Base-by-base conservation (phyloP, 345 rosid species). In the Gossypium ekmanianum region DNA sequence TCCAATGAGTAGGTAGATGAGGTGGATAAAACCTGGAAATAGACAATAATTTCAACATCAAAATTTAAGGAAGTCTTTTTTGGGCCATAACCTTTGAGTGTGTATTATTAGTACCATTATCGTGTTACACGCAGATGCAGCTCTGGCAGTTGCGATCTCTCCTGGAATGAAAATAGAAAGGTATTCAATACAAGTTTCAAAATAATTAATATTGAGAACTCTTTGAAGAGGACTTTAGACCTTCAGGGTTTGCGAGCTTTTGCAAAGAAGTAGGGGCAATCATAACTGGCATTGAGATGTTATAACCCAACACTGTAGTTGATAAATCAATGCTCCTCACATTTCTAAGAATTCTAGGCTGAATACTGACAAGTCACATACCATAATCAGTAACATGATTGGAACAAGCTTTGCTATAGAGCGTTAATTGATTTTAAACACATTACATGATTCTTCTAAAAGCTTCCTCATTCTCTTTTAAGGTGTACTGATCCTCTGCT, bases 101-200 rank as follows among this genome's bases (percentile, higher is more conserved):
- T 26, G 26, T 47, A 9, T 8, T 58, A 3, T 5, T 11, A 47
- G 22, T 90, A 94, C 98, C 98, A 92, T 92, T 78, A 91, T 90
- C 22, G 93, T 89, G 81, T 87, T 85, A 76, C 87, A 85, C 0
- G 87, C 79, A 84, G 96, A 92, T 44, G 96, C 95, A 43, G 97
- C 98, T 88, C 84, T 90, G 7, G 98, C 97, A 11, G 97, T 92
- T 17, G 94, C 97, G 54, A 82, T 81, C 83, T 94, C 98, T 47
- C 98, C 98, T 94, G 84, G 13, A 51, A 55, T 57, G 45, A 22
- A 75, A 79, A 26, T 50, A 29, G 77, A 80, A 51, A 80, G 59
- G 34, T 27, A 24, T 57, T 52, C 39, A 43, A 45, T 75, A 16
- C 56, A 56, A 43, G 61, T 8, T 11, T 62, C 20, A 45, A 0